phyloP scores from a whole-genome alignment of 768 basidiomycete genomes.

The Podaxis sp. region DNA sequence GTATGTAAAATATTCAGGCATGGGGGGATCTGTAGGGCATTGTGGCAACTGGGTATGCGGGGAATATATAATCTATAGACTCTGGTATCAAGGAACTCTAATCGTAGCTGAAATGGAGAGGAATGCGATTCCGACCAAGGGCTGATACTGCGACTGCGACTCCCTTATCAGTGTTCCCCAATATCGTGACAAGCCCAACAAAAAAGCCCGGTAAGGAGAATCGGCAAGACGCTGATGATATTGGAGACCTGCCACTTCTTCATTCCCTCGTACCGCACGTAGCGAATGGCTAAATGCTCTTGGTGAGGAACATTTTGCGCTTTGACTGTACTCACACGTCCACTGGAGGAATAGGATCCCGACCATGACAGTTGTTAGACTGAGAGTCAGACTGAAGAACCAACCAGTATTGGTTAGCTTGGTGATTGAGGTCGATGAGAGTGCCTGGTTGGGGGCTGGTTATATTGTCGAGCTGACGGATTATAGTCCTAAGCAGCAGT shows the following conservation, averaged over 20 bases:
- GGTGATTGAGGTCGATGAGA: neutral
- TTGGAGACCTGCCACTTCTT: conserved; percentile 13
- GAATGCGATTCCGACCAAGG: conserved; percentile 5
- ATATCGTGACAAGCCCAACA: conserved; percentile 14
- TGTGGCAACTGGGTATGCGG: neutral
- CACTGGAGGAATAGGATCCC: conserved; percentile 18
- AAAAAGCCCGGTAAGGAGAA: conserved; percentile 18
- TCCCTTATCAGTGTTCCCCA: conserved; percentile 9
- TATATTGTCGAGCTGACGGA: conserved; percentile 13
- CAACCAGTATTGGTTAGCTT: conserved; percentile 7
- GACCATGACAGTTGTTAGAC: conserved; percentile 13
- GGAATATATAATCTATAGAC: neutral
- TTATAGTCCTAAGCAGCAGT: neutral
- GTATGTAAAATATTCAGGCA: too few relatives aligned
- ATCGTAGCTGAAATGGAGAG: conserved; percentile 9
- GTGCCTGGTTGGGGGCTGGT: conserved; percentile 6
- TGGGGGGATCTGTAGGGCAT: neutral
- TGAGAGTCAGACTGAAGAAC: conserved; percentile 15
- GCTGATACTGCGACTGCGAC: conserved; percentile 10
- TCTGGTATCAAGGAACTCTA: conserved; percentile 13
- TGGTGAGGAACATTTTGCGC: conserved; percentile 1
- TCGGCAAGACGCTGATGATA: conserved; percentile 10
- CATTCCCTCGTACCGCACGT: conserved; percentile 15
- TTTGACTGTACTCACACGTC: conserved; percentile 14
- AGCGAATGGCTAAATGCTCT: conserved; percentile 10